Evolutionary conservation across 2,329 filamentous ascomycete genomes (phyloP).

Genomic region (Didymella keratinophila): DNA sequence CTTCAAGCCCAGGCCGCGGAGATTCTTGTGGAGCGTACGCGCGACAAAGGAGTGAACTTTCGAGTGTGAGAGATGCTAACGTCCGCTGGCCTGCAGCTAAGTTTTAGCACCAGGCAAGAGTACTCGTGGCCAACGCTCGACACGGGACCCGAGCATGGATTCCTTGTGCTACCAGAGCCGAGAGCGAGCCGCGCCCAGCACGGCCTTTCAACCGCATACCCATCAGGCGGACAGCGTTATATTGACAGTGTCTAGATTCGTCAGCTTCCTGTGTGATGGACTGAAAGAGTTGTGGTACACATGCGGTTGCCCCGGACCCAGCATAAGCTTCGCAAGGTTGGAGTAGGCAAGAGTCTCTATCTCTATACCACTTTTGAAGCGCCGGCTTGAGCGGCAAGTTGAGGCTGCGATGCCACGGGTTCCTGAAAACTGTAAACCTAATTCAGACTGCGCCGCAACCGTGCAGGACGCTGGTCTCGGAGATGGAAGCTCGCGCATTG

Average conservation of each 20-base stretch:
- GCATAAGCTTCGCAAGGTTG: neutral
- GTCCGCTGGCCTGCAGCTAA: conserved; percentile 16
- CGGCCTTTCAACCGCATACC: neutral
- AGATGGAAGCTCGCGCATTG: neutral
- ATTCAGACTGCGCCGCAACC: conserved; percentile 6
- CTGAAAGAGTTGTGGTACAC: neutral
- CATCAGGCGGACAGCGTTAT: neutral
- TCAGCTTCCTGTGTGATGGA: neutral
- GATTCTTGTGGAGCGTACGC: neutral
- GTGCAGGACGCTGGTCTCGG: neutral
- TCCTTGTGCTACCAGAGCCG: conserved; percentile 14
- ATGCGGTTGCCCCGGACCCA: neutral
- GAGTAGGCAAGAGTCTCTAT: neutral
- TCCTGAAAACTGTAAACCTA: neutral
- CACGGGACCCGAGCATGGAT: conserved; percentile 12
- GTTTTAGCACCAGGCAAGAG: conserved; percentile 3
- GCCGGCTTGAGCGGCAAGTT: conserved; percentile 2
- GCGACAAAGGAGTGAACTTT: neutral
- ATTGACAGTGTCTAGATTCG: neutral
- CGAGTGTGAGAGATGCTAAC: neutral
- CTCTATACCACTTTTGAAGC: neutral
- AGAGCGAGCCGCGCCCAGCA: conserved; percentile 6
- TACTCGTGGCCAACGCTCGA: conserved; percentile 6
- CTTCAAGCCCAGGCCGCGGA: conserved; percentile 11
- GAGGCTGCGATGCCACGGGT: neutral